phyloP scores from a whole-genome alignment of 352 stramenopile species.

The Phytophthora megakarya region DNA sequence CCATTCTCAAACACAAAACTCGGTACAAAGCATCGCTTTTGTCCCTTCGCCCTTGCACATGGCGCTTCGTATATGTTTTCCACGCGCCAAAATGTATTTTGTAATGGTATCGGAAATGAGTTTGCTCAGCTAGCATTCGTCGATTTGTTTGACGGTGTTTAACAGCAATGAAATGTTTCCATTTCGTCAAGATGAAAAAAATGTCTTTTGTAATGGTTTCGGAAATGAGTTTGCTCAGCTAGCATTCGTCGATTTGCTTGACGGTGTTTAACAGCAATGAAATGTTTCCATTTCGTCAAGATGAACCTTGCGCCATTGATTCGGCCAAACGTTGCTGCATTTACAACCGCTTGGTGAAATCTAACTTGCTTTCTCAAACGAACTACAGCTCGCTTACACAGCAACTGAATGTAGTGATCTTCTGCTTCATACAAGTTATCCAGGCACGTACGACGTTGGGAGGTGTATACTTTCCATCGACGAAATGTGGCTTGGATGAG shows the following conservation, averaged over 20 bases:
- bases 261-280: slow-evolving; percentile 4
- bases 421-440: slow-evolving; percentile 12
- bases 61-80: slow-evolving; percentile 14
- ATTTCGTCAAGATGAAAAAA: slow-evolving; percentile 16
- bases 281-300: slow-evolving; percentile 19
- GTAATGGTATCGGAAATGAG: not conserved
- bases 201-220: slow-evolving; percentile 7
- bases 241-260: not conserved
- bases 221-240: slow-evolving; percentile 2
- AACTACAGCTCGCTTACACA: slow-evolving; percentile 16
- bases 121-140: not conserved
- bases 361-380: slow-evolving; percentile 2
- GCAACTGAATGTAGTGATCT: slow-evolving; percentile 11
- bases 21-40: slow-evolving; percentile 31
- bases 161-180: slow-evolving; percentile 14
- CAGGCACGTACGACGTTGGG: slow-evolving; percentile 1
- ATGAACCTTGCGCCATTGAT: slow-evolving; percentile 2
- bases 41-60: slow-evolving; percentile 3
- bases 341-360: slow-evolving; percentile 14
- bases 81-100: slow-evolving; percentile 21
- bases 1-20: slow-evolving; percentile 18
- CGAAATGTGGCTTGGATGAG: slow-evolving; percentile 28
- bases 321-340: slow-evolving; percentile 6
- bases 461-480: slow-evolving; percentile 34
- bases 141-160: not conserved